Evolutionary conservation across 2,329 filamentous ascomycete genomes (phyloP).

Genomic region (Scedosporium dehoogii): DNA sequence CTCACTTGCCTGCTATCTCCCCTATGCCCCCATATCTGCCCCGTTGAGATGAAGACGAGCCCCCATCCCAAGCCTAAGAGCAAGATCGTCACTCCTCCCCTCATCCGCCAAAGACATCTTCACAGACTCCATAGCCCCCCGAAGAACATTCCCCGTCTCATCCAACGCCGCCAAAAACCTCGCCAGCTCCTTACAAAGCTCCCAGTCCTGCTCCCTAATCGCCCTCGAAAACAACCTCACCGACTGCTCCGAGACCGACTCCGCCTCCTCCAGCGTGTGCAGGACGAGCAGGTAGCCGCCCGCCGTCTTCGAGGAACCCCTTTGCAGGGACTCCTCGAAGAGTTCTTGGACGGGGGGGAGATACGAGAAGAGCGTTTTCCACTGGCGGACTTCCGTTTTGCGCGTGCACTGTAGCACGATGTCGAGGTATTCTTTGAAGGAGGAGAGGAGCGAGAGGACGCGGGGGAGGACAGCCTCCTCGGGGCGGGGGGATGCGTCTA

Average conservation of each 20-base stretch:
- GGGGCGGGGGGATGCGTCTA: conserved; percentile 58
- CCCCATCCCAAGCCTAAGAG: not conserved
- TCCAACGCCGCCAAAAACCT: conserved; percentile 93
- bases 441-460: conserved; percentile 55
- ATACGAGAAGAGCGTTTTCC: conserved; percentile 87
- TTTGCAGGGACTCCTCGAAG: conserved; percentile 82
- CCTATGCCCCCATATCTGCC: not conserved
- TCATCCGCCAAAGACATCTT: conserved; percentile 18
- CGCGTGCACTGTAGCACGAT: conserved; percentile 94
- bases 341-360: conserved; percentile 82
- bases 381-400: conserved; percentile 91
- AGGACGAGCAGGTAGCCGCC: conserved; percentile 93
- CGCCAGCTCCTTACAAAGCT: conserved; percentile 88
- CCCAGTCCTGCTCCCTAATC: conserved; percentile 82
- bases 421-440: conserved; percentile 79
- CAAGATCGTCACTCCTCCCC: conserved; percentile 4
- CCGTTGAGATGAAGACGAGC: not conserved
- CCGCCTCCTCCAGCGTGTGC: conserved; percentile 68
- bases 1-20: not conserved
- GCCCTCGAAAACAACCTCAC: conserved; percentile 73
- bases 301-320: conserved; percentile 84
- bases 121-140: conserved; percentile 58
- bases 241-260: conserved; percentile 62
- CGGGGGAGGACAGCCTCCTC: conserved; percentile 56
- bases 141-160: conserved; percentile 69